Conservation (phyloP, 2,329 filamentous ascomycete species). For the Septoria linicola region DNA sequence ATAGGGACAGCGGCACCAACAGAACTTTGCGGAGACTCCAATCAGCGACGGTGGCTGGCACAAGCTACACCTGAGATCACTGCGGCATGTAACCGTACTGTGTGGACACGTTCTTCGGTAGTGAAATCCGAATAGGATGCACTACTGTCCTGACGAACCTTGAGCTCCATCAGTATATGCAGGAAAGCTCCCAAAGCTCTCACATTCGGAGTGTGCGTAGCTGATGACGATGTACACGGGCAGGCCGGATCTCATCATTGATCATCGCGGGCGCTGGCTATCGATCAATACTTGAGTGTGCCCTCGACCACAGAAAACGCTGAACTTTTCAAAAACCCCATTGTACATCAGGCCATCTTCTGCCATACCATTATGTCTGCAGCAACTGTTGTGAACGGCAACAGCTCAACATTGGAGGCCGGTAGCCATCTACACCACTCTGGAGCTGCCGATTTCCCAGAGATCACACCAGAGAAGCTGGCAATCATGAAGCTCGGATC, state of each 20-base stretch:
- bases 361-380: constrained; percentile 1
- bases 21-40: too few species aligned
- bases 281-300: too few species aligned
- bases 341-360: not conserved
- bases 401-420: not conserved
- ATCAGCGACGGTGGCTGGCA: too few species aligned
- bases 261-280: too few species aligned
- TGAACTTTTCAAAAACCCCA: too few species aligned
- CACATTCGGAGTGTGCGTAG: not conserved
- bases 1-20: too few species aligned
- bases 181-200: not conserved
- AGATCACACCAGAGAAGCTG: constrained; percentile 29
- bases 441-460: constrained; percentile 4
- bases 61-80: too few species aligned
- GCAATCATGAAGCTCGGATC: constrained; percentile 27
- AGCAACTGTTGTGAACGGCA: constrained; percentile 6
- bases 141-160: not conserved
- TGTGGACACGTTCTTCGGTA: too few species aligned
- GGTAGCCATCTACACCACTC: not conserved
- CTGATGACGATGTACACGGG: not conserved
- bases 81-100: too few species aligned
- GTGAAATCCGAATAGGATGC: not conserved
- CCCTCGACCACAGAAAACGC: too few species aligned
- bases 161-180: not conserved
- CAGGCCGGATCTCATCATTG: not conserved